A percentile compares a stretch with the other conserved stretches of the same genome.
Conservation (phyloP, 129 eudicot genomes). For the Pittosporum tobira region DNA sequence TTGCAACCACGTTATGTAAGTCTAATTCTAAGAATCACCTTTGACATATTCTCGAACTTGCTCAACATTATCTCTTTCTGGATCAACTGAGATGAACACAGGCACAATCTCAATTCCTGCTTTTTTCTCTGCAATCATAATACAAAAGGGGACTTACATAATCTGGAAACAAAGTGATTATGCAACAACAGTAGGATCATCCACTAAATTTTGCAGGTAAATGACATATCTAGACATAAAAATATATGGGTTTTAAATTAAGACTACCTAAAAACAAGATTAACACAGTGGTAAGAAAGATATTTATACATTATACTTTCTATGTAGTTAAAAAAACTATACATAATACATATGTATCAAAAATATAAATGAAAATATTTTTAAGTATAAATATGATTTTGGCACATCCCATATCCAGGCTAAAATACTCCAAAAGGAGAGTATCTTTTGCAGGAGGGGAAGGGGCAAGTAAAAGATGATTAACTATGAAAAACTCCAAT, state of each 20-base stretch:
- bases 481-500: no score
- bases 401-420: no score
- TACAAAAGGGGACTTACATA: neutral
- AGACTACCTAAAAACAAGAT: no score
- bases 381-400: no score
- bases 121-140: constrained; percentile 48
- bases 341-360: no score
- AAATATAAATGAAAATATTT: no score
- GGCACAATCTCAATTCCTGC: constrained; percentile 78
- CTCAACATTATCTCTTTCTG: constrained; percentile 90
- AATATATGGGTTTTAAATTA: neutral
- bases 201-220: neutral
- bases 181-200: neutral
- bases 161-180: neutral
- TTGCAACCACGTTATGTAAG: neutral
- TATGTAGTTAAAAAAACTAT: no score
- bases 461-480: no score
- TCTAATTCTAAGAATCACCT: constrained; percentile 34
- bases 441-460: no score
- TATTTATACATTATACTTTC: no score
- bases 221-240: neutral
- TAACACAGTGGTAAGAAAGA: no score
- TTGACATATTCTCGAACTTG: constrained; percentile 84
- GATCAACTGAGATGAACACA: constrained; percentile 89
- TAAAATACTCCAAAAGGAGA: no score